Percentiles rank a stretch among this genome's conserved stretches.
phyloP scores from a whole-genome alignment of 257 asterid species.

The Penstemon davidsonii region DNA sequence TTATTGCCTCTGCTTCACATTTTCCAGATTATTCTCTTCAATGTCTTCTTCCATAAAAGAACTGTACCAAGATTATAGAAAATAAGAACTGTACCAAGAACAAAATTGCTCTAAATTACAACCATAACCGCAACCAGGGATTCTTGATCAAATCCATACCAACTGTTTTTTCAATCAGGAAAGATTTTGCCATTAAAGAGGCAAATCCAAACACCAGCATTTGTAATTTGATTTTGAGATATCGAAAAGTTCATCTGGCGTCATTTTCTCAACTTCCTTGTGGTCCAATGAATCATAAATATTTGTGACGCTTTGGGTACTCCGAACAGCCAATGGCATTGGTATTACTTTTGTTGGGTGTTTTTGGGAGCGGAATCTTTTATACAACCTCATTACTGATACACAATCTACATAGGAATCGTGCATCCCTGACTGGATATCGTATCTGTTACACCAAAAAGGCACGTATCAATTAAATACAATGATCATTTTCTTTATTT shows the following conservation, averaged over 20 bases:
- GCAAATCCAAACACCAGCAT: constrained; percentile 58
- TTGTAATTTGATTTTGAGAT: constrained; percentile 47
- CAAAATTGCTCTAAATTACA: background rate
- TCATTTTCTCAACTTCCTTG: constrained; percentile 38
- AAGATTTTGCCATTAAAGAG: background rate
- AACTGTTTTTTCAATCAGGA: background rate
- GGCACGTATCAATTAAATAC: background rate
- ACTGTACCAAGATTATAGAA: too few species aligned
- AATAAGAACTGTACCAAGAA: too few species aligned
- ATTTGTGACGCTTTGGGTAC: constrained; percentile 3
- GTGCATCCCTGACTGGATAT: constrained; percentile 46
- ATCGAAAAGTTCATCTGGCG: constrained; percentile 44
- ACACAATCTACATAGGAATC: constrained; percentile 57
- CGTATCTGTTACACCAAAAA: constrained; percentile 38
- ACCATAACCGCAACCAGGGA: background rate
- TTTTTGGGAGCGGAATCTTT: constrained; percentile 44
- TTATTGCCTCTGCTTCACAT: too few species aligned
- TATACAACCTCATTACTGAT: constrained; percentile 51
- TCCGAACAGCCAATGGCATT: constrained; percentile 21
- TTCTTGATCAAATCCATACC: background rate
- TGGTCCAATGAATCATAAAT: constrained; percentile 29
- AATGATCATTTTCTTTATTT: background rate
- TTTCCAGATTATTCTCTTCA: too few species aligned
- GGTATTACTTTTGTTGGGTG: constrained; percentile 33
- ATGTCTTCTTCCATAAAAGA: too few species aligned